Evolutionary conservation across 1,284 basidiomycete species (phyloP).

Genomic region (Tetrapyrgos nigripes): DNA sequence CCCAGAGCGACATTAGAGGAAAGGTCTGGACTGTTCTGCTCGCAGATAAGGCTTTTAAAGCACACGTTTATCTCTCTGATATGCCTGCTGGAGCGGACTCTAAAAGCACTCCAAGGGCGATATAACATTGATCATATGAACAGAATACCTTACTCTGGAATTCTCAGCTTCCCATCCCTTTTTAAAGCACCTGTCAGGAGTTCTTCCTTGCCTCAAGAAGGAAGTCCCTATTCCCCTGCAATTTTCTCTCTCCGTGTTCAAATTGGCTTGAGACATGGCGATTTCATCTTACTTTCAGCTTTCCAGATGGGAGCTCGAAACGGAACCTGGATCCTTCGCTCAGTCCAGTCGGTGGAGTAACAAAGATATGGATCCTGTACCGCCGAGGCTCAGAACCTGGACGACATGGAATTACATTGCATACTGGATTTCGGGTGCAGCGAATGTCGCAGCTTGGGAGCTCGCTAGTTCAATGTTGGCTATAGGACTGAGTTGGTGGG

Average conservation of each 20-base stretch:
- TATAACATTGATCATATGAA: too few relatives aligned
- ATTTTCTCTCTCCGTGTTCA: neutral
- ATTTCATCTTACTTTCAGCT: neutral
- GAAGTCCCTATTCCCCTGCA: neutral
- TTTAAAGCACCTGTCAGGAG: too few relatives aligned
- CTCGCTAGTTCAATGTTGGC: slow-evolving; percentile 69
- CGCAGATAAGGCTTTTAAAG: too few relatives aligned
- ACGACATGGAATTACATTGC: slow-evolving; percentile 62
- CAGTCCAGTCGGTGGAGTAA: slow-evolving; percentile 66
- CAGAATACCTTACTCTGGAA: too few relatives aligned
- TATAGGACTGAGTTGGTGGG: slow-evolving; percentile 66
- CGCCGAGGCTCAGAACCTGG: slow-evolving; percentile 65
- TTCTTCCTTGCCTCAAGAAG: too few relatives aligned
- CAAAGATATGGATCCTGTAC: slow-evolving; percentile 78
- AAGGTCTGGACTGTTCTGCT: too few relatives aligned
- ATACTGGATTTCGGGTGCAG: slow-evolving; percentile 73
- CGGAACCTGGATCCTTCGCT: slow-evolving; percentile 57
- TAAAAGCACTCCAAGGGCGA: too few relatives aligned
- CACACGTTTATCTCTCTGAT: too few relatives aligned
- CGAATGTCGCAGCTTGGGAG: slow-evolving; percentile 54
- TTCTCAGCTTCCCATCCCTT: too few relatives aligned
- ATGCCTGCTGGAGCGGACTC: too few relatives aligned
- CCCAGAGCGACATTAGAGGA: too few relatives aligned
- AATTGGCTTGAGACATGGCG: neutral
- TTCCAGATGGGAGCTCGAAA: slow-evolving; percentile 51